These are phyloP conservation scores for Arthrobotrys entomopaga DNA, from an alignment of 2,329 filamentous ascomycete genomes.

Conservation along the genomic window DNA sequence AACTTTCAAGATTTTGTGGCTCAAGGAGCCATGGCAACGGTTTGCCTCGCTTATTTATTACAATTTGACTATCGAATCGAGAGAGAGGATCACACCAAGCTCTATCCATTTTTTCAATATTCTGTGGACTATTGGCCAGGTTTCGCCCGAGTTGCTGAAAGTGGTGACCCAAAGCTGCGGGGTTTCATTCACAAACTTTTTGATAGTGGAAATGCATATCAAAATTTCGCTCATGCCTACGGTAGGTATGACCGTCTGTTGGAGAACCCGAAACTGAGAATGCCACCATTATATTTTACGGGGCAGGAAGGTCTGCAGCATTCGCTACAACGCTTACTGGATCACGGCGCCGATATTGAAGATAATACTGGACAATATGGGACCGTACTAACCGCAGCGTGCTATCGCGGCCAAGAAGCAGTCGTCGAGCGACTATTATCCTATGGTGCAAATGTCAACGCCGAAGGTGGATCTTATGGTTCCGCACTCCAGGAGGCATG, in stretches of 20 bases:
- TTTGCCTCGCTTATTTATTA: conserved; percentile 59
- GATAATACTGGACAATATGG: not conserved
- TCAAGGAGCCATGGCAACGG: conserved; percentile 51
- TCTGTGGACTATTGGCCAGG: conserved; percentile 57
- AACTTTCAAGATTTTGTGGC: conserved; percentile 48
- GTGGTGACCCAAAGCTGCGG: conserved; percentile 22
- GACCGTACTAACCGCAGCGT: not conserved
- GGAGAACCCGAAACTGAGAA: not conserved
- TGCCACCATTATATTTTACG: not conserved
- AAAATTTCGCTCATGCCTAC: too few species aligned
- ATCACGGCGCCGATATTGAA: conserved; percentile 8
- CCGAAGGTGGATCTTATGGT: too few species aligned
- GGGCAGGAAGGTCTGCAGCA: not conserved
- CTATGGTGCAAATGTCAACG: not conserved
- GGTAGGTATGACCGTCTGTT: not conserved
- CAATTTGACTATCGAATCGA: conserved; percentile 29
- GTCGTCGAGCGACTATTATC: conserved; percentile 1
- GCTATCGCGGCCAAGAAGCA: not conserved
- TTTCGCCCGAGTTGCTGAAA: conserved; percentile 51
- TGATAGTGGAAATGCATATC: not conserved
- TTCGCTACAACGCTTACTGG: too few species aligned
- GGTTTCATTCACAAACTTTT: conserved; percentile 14
- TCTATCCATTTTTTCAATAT: conserved; percentile 56
- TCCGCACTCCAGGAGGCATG: too few species aligned
- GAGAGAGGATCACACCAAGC: conserved; percentile 8